phyloP scores from a whole-genome alignment of 2,329 filamentous ascomycete genomes.

The Pezicula neosporulosa region DNA sequence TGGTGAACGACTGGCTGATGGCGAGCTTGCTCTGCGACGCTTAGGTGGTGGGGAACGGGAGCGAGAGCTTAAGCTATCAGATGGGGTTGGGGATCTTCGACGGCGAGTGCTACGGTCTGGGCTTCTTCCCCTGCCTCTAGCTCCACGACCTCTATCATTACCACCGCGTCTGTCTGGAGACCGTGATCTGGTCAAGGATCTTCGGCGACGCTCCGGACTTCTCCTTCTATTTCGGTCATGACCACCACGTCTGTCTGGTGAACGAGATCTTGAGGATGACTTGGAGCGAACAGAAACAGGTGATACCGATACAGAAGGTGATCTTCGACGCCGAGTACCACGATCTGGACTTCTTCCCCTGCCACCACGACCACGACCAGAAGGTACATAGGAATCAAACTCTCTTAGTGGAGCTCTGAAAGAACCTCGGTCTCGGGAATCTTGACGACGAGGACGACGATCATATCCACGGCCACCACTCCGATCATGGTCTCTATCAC shows the following conservation, averaged over 20 bases:
- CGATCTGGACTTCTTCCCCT: conserved; percentile 25
- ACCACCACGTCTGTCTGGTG: conserved; percentile 21
- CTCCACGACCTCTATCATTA: conserved; percentile 23
- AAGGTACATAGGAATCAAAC: conserved; percentile 30
- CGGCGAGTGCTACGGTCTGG: conserved; percentile 23
- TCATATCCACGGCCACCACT: conserved; percentile 33
- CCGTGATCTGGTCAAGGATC: conserved; percentile 19
- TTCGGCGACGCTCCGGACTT: conserved; percentile 25
- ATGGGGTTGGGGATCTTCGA: conserved; percentile 22
- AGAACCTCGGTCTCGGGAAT: conserved; percentile 31
- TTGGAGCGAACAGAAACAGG: not conserved
- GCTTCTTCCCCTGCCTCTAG: conserved; percentile 24
- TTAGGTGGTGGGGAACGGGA: conserved; percentile 19
- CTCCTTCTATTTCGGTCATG: conserved; percentile 26
- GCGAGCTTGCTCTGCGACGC: conserved; percentile 25
- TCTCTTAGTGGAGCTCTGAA: conserved; percentile 24
- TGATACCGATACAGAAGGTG: conserved; percentile 13
- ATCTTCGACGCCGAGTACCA: conserved; percentile 17
- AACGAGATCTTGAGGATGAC: conserved; percentile 19
- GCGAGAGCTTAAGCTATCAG: conserved; percentile 13
- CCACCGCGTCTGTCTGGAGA: conserved; percentile 23
- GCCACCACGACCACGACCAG: conserved; percentile 22
- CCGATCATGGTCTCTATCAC: conserved; percentile 43
- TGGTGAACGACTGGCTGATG: conserved; percentile 25
- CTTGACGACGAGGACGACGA: conserved; percentile 35